These are phyloP conservation scores for Mollisiaceae sp. DNA, from an alignment of 2,329 filamentous ascomycete species.

Conservation along the genomic window DNA sequence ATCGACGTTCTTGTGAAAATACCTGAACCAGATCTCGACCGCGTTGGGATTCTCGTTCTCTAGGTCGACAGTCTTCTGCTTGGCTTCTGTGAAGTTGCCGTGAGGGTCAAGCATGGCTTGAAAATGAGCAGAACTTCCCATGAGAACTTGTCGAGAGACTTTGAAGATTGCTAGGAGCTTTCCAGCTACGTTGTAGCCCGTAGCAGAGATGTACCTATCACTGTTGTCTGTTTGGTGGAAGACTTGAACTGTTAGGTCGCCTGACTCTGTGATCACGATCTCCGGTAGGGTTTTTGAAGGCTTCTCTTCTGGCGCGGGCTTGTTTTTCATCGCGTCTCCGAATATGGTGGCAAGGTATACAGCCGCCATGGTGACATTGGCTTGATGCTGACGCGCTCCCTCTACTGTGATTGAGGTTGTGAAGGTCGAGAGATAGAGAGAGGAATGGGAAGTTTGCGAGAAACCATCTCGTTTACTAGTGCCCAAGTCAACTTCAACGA, in stretches of 20 bases:
- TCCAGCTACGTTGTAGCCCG: background rate
- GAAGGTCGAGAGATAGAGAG: background rate
- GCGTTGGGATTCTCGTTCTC: background rate
- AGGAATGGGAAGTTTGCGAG: no score
- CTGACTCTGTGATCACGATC: background rate
- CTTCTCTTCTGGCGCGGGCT: background rate
- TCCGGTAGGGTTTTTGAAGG: background rate
- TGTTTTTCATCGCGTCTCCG: background rate
- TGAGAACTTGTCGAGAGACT: background rate
- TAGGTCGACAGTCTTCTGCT: background rate
- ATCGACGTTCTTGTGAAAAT: background rate
- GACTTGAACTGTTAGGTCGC: background rate
- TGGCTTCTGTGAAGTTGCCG: conserved; percentile 1
- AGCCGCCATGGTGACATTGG: background rate
- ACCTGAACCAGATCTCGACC: conserved; percentile 16
- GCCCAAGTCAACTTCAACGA: no score
- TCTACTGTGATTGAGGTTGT: background rate
- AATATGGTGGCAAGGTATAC: background rate
- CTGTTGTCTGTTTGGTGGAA: background rate
- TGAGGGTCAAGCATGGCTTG: conserved; percentile 10
- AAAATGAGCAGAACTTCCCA: background rate
- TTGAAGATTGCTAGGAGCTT: conserved; percentile 5
- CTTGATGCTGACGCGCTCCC: background rate
- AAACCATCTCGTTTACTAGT: no score
- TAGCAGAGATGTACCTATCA: background rate